These are phyloP conservation scores for Cenchrus fungigraminus DNA, from an alignment of 176 grass and related monocot genomes.

Conservation along the genomic window DNA sequence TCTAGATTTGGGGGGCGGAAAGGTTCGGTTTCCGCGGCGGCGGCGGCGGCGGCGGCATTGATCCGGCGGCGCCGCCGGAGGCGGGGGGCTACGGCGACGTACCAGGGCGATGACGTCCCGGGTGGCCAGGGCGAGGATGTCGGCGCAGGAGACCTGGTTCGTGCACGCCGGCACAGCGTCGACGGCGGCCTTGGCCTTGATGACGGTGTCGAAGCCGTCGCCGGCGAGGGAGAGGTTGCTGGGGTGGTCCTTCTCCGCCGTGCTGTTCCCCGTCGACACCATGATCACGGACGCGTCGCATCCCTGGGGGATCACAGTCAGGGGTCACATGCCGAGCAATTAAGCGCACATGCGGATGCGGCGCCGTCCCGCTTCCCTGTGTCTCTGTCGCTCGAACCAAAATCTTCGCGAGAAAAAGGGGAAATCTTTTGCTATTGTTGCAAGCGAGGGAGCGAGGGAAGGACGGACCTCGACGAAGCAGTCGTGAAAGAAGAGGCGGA, in stretches of 20 bases:
- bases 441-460: background rate
- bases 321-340: background rate
- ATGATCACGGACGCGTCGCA: slow-evolving; percentile 91
- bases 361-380: background rate
- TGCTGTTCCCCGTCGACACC: slow-evolving; percentile 72
- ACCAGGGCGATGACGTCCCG: slow-evolving; percentile 78
- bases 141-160: slow-evolving; percentile 85
- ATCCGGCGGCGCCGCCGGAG: background rate
- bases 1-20: slow-evolving; percentile 5
- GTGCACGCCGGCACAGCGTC: slow-evolving; percentile 71
- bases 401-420: background rate
- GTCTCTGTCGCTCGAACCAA: background rate
- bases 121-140: slow-evolving; percentile 90
- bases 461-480: slow-evolving; percentile 81
- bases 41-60: background rate
- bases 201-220: slow-evolving; percentile 94
- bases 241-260: slow-evolving; percentile 88
- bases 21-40: background rate
- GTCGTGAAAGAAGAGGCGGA: slow-evolving; percentile 97
- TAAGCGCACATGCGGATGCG: background rate
- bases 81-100: background rate
- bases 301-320: slow-evolving; percentile 34
- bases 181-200: slow-evolving; percentile 84
- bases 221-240: slow-evolving; percentile 87
- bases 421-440: background rate